Conservation (phyloP, 148 eudicot genomes). For the Spergularia marina region DNA sequence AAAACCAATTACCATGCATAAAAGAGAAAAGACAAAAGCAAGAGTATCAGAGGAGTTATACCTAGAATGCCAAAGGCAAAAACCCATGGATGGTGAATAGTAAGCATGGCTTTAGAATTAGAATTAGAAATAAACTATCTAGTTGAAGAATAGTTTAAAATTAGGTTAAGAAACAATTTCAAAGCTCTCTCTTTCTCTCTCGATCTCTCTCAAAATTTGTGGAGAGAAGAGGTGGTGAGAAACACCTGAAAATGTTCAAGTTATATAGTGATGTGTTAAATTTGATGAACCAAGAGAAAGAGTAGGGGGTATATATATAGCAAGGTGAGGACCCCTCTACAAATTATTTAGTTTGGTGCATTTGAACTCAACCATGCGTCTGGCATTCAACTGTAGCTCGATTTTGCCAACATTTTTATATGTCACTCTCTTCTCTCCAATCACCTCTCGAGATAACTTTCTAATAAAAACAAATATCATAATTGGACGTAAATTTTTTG, state of each 20-base stretch:
- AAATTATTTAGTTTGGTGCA: conserved; percentile 4
- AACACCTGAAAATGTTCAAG: conserved; percentile 8
- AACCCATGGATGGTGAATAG: conserved; percentile 47
- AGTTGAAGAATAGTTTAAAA: neutral
- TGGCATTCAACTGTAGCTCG: conserved; percentile 19
- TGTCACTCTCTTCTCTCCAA: conserved; percentile 11
- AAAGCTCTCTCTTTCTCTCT: neutral
- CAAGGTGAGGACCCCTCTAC: conserved; percentile 5
- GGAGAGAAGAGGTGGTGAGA: neutral
- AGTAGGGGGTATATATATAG: conserved; percentile 22
- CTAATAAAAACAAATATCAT: neutral
- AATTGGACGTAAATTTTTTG: too few relatives aligned
- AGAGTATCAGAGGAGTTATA: conserved; percentile 15
- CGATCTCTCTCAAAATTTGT: neutral
- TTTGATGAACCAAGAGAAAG: conserved; percentile 6
- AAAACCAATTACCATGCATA: too few relatives aligned
- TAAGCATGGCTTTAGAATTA: conserved; percentile 15
- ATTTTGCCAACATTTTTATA: conserved; percentile 8
- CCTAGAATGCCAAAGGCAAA: conserved; percentile 77
- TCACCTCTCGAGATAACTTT: neutral
- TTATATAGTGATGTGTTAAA: neutral
- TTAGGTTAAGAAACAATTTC: neutral
- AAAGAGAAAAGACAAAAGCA: too few relatives aligned
- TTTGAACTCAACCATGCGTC: conserved; percentile 26
- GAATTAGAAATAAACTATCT: neutral